These are phyloP conservation scores for Dendrobium nobile DNA, from an alignment of 106 monocot genomes.

Conservation along the genomic window DNA sequence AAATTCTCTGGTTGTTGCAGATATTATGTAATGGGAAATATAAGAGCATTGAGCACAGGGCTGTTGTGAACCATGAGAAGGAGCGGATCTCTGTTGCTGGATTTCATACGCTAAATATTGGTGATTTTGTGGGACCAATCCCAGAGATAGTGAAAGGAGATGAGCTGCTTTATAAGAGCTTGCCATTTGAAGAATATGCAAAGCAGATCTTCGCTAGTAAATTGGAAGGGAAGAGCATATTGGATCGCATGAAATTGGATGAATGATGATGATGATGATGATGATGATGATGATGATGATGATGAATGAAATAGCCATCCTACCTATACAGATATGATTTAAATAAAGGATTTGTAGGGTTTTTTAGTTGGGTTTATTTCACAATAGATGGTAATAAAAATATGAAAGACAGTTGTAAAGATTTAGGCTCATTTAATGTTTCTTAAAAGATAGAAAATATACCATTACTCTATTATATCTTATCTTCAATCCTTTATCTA, in stretches of 20 bases:
- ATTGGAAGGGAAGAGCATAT: constrained; percentile 23
- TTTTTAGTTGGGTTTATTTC: too few species aligned
- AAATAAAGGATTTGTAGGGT: too few species aligned
- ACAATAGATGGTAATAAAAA: too few species aligned
- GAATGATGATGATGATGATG: neutral
- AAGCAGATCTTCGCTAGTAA: constrained; percentile 14
- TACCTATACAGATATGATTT: too few species aligned
- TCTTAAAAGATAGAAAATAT: too few species aligned
- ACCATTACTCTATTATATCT: too few species aligned
- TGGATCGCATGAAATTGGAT: constrained; percentile 10
- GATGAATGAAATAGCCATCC: neutral
- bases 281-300: too few species aligned
- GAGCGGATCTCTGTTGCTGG: constrained; percentile 12
- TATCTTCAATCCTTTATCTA: too few species aligned
- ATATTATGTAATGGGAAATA: constrained; percentile 22
- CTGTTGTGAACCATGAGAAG: constrained; percentile 13
- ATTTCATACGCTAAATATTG: constrained; percentile 7
- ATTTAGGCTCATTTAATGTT: too few species aligned
- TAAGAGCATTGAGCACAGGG: constrained; percentile 30
- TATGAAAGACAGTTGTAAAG: too few species aligned
- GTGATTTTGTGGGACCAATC: constrained; percentile 9
- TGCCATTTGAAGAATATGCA: constrained; percentile 13
- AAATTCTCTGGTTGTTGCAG: neutral
- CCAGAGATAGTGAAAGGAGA: constrained; percentile 7
- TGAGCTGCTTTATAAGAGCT: constrained; percentile 1